Conservation (phyloP, 768 basidiomycete genomes). For the Rhodotorula taiwanensis region DNA sequence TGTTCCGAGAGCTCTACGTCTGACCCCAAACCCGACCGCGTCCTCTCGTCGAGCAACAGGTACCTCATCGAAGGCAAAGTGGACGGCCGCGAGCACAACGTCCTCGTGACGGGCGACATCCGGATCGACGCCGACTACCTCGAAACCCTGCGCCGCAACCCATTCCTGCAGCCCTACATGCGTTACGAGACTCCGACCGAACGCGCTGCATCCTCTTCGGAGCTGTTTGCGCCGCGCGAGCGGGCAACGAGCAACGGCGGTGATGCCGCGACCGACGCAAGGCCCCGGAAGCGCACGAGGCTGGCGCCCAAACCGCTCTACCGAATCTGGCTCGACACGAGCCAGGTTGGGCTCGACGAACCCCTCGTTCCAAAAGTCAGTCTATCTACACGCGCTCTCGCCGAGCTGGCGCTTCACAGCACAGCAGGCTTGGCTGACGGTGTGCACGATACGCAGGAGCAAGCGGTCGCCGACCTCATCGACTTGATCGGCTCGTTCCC, state of each 20-base stretch:
- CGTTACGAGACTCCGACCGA: neutral
- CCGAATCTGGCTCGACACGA: constrained; percentile 73
- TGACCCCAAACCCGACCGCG: neutral
- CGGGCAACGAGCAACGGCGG: neutral
- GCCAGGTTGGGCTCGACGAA: constrained; percentile 54
- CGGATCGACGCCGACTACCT: constrained; percentile 79
- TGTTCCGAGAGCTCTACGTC: neutral
- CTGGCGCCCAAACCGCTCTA: constrained; percentile 6
- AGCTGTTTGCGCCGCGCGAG: too few relatives aligned
- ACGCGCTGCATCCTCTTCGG: neutral
- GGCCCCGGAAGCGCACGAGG: neutral
- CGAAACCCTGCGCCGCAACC: constrained; percentile 60
- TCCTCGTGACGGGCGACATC: constrained; percentile 90
- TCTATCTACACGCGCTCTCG: constrained; percentile 7
- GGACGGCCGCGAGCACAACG: constrained; percentile 58
- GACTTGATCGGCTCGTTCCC: constrained; percentile 66
- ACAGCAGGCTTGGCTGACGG: neutral
- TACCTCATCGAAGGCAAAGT: constrained; percentile 65
- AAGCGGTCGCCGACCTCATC: constrained; percentile 61
- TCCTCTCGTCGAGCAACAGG: too few relatives aligned
- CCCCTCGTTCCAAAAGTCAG: constrained; percentile 59
- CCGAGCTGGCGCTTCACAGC: neutral
- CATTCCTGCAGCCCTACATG: constrained; percentile 66
- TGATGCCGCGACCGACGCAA: neutral
- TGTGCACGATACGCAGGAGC: constrained; percentile 49